Percentiles rank a stretch among this genome's conserved stretches.
Conservation (phyloP, 2,329 filamentous ascomycete genomes). For the Colletotrichum destructivum region DNA sequence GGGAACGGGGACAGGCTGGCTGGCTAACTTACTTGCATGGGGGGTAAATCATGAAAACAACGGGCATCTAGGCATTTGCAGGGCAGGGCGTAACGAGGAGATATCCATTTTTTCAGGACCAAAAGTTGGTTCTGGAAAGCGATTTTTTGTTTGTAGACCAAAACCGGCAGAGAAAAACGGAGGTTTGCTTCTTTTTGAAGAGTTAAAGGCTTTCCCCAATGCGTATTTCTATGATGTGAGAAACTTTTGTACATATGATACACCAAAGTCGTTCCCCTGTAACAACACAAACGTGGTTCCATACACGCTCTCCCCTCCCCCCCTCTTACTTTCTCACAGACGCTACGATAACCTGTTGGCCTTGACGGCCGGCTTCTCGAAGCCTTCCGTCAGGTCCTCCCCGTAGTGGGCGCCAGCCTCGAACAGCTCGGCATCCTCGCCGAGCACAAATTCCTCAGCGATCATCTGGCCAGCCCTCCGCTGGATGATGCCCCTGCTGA, state of each 20-base stretch:
- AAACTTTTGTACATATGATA: conserved; percentile 43
- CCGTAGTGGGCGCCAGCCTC: conserved; percentile 56
- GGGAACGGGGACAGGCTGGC: neutral
- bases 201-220: neutral
- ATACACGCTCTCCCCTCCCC: neutral
- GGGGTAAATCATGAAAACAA: conserved; percentile 3
- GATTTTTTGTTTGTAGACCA: conserved; percentile 25
- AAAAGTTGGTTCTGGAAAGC: conserved; percentile 15
- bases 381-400: conserved; percentile 55
- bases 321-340: no score
- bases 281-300: neutral
- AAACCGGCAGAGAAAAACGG: neutral
- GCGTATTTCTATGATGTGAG: conserved; percentile 19
- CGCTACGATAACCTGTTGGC: conserved; percentile 11
- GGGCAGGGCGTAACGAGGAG: conserved; percentile 17
- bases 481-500: conserved; percentile 49
- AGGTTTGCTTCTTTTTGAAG: neutral
- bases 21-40: no score
- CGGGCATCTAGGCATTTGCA: conserved; percentile 14
- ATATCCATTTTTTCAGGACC: conserved; percentile 23
- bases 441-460: conserved; percentile 64
- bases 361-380: conserved; percentile 45
- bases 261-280: conserved; percentile 5
- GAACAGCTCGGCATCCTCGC: conserved; percentile 54
- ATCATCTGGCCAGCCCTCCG: conserved; percentile 57